These are phyloP conservation scores for Lachnellula suecica DNA, from an alignment of 2,329 filamentous ascomycete species.

Conservation along the genomic window DNA sequence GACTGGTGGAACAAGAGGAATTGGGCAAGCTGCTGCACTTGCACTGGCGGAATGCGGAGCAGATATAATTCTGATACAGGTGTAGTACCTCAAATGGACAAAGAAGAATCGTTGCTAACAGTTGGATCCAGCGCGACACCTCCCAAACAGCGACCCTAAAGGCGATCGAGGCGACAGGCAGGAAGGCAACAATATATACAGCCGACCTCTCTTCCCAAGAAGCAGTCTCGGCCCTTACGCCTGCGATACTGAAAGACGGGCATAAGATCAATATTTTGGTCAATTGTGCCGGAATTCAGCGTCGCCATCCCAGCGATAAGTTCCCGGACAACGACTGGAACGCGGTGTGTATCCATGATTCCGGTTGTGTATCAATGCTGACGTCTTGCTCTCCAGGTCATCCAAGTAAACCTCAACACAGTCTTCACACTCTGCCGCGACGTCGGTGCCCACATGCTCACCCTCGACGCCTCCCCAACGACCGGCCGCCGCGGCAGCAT, in stretches of 20 bases:
- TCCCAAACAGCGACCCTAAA: slow-evolving; percentile 47
- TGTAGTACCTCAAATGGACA: slow-evolving; percentile 12
- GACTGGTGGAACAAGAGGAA: slow-evolving; percentile 38
- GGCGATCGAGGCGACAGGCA: slow-evolving; percentile 62
- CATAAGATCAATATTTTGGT: slow-evolving; percentile 43
- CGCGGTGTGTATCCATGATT: slow-evolving; percentile 58
- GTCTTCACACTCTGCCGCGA: slow-evolving; percentile 80
- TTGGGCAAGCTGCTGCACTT: slow-evolving; percentile 38
- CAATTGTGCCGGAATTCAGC: slow-evolving; percentile 43
- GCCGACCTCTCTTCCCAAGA: slow-evolving; percentile 64
- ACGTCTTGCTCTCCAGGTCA: slow-evolving; percentile 39
- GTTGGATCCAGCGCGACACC: slow-evolving; percentile 24
- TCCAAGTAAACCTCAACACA: slow-evolving; percentile 83
- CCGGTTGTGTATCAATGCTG: slow-evolving; percentile 36
- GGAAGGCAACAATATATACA: slow-evolving; percentile 65
- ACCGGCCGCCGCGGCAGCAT: slow-evolving; percentile 69
- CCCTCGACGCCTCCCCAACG: slow-evolving; percentile 62
- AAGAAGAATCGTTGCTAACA: not conserved
- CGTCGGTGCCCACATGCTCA: slow-evolving; percentile 76
- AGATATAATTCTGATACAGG: slow-evolving; percentile 40
- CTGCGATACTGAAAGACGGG: slow-evolving; percentile 55
- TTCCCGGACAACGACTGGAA: slow-evolving; percentile 40
- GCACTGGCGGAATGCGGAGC: slow-evolving; percentile 39
- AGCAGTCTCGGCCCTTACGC: slow-evolving; percentile 60
- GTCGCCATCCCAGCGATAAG: slow-evolving; percentile 36